Percentiles rank a stretch among this genome's conserved stretches.
Evolutionary conservation across 139 green algal genomes (phyloP).

Genomic region (Asterochloris sp.): DNA sequence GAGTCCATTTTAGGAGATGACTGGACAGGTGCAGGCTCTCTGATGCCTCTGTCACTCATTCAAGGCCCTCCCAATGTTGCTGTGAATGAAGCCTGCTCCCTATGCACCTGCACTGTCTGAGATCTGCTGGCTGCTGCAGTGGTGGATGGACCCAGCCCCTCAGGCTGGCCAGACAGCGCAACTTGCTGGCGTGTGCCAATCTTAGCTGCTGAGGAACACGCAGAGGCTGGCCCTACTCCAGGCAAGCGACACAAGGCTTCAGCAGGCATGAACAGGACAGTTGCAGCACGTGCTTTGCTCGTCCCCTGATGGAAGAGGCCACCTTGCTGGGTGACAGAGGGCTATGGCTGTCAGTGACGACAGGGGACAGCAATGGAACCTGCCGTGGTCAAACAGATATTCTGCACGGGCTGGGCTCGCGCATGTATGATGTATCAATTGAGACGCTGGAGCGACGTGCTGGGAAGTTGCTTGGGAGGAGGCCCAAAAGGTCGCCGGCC

Average conservation of each 20-base stretch:
- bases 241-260: background rate
- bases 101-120: background rate
- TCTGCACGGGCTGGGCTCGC: too few species aligned
- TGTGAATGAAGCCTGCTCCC: background rate
- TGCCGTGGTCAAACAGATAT: too few species aligned
- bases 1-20: constrained; percentile 53
- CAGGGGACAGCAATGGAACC: too few species aligned
- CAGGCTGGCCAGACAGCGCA: constrained; percentile 21
- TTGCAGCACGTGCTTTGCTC: background rate
- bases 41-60: background rate
- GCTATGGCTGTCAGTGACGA: too few species aligned
- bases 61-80: background rate
- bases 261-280: background rate
- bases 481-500: too few species aligned
- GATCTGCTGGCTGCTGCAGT: constrained; percentile 21
- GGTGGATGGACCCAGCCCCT: constrained; percentile 25
- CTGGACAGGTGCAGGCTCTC: constrained; percentile 24
- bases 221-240: background rate
- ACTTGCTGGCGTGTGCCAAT: constrained; percentile 27
- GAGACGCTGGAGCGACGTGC: too few species aligned
- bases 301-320: background rate
- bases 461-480: too few species aligned
- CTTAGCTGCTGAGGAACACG: constrained; percentile 21
- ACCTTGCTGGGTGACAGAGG: too few species aligned
- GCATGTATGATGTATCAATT: too few species aligned